Evolutionary conservation across 192 early-diverging fungal species (phyloP).

Genomic region (Piromyces finnis): DNA sequence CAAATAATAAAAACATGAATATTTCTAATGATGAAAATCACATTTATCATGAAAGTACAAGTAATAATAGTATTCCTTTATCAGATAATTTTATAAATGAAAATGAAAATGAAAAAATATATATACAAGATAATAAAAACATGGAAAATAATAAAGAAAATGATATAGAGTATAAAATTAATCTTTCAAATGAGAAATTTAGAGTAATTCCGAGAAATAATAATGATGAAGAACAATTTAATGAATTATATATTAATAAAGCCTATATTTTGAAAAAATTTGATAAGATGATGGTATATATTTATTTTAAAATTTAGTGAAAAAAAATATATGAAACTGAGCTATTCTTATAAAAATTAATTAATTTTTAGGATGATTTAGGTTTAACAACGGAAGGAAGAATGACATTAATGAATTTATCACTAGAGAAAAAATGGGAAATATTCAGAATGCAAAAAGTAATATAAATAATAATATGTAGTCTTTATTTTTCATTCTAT

Average conservation of each 20-base stretch:
- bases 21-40: not conserved
- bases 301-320: too few species aligned
- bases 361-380: not conserved
- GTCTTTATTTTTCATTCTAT: too few species aligned
- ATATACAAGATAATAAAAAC: not conserved
- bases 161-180: not conserved
- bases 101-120: not conserved
- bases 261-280: not conserved
- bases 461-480: too few species aligned
- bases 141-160: not conserved
- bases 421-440: not conserved
- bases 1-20: not conserved
- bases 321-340: too few species aligned
- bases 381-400: not conserved
- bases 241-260: not conserved
- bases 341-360: too few species aligned
- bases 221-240: not conserved
- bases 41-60: not conserved
- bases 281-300: not conserved
- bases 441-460: not conserved
- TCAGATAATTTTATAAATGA: too few species aligned
- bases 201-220: not conserved
- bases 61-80: not conserved
- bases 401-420: not conserved
- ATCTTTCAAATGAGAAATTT: not conserved